Base-by-base conservation (phyloP, 2,329 filamentous ascomycete genomes). In the Beauveria australis region DNA sequence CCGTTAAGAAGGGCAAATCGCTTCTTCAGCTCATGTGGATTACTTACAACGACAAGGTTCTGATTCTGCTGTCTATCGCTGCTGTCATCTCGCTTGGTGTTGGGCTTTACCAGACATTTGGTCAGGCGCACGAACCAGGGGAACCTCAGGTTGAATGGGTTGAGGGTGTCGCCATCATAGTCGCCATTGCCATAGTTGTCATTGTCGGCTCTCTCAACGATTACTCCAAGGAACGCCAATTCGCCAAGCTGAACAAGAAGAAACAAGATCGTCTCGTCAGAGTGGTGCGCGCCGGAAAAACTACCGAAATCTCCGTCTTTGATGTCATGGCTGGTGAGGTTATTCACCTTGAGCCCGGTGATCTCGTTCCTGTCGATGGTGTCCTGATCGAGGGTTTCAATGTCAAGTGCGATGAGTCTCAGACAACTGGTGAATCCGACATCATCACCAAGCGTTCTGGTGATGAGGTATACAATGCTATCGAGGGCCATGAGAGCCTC, bases 1-100 rank as follows among this genome's bases (percentile, higher is more conserved):
- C 89, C 0, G 86, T 84, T 67, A 87, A 88, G 72, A 90, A 91
- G 74, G 82, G 87, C 49, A 92, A 91, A 75, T 87, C 78, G 64
- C 79, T 92, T 46, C 76, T 89, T 49, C 78, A 89, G 69, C 77
- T 92, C 47, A 88, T 90, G 73, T 92, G 89, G 89, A 89, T 92
- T 67, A 90, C 89, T 0, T 91, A 91, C 71, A 90, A 92, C 74
- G 89, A 92, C 78, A 92, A 92, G 71, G 87, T 92, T 3, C 76
- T 92, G 51, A 88, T 91, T 62, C 76, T 91, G 6, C 77, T 91
- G 59, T 89, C 87, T 0, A 77, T 82, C 53, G 89, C 89, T 48
- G 89, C 89, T 3, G 78, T 85, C 43, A 83, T 92, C 54, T 91
- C 89, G 49, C 79, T 92, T 48, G 87, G 85, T 5, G 81, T 92